These are phyloP conservation scores for Sphaerobolus stellatus DNA, from an alignment of 1,284 basidiomycete genomes.

Conservation along the genomic window DNA sequence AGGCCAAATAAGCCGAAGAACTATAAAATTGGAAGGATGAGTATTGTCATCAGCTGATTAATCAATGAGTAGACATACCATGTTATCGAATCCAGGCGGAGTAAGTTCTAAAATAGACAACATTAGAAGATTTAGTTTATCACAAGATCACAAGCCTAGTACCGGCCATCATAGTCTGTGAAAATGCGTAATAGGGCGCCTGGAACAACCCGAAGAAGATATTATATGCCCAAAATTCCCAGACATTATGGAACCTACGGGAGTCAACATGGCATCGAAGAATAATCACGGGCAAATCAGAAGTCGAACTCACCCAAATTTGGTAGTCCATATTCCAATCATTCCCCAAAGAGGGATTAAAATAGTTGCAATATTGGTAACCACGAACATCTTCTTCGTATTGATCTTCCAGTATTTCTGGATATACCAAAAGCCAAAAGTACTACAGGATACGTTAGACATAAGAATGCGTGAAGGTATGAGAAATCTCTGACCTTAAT, in stretches of 20 bases:
- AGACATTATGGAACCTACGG: constrained; percentile 71
- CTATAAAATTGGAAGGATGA: constrained; percentile 37
- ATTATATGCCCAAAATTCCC: constrained; percentile 87
- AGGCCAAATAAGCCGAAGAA: constrained; percentile 83
- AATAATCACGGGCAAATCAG: constrained; percentile 12
- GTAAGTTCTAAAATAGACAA: constrained; percentile 52
- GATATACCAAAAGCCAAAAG: constrained; percentile 77
- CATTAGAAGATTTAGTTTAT: constrained; percentile 20
- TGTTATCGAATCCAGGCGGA: constrained; percentile 81
- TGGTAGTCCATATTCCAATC: constrained; percentile 79
- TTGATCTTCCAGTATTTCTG: constrained; percentile 74
- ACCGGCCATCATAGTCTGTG: constrained; percentile 81
- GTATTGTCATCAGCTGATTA: no score
- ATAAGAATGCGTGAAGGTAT: constrained; percentile 3
- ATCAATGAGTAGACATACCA: constrained; percentile 54
- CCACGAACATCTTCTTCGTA: constrained; percentile 78
- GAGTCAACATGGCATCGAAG: not conserved
- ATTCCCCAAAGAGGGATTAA: constrained; percentile 84
- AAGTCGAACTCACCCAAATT: constrained; percentile 53
- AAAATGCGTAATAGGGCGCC: constrained; percentile 84
- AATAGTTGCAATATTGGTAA: constrained; percentile 75
- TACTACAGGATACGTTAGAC: constrained; percentile 39
- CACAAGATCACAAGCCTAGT: not conserved
- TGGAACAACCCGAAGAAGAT: constrained; percentile 82
- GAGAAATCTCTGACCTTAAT: constrained; percentile 29